Evolutionary conservation across 192 early-diverging fungal species (phyloP), one percentile per base, ranked within the genome.

Genomic region (Coemansia sp.): DNA sequence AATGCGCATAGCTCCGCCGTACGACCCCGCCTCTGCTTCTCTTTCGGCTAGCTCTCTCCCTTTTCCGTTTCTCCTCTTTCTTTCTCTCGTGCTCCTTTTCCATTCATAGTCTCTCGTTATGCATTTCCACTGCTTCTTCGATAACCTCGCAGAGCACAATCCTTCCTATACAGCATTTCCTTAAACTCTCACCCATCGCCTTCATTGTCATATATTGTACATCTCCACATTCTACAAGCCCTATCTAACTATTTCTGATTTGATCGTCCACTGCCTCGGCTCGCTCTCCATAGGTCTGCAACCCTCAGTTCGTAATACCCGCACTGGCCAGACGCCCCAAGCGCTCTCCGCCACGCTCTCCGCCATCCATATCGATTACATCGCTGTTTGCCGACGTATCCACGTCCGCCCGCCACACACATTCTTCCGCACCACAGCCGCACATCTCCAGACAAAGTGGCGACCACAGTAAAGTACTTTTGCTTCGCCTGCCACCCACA

Each of bases 211-310:
- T 30, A 29, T 20, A 6, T 14, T 47, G 45, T 22, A 32, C 30
- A 17, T 33, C 26, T 25, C 9, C 9, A 44, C 24, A 44, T 22
- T 22, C 40, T 41, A n/a, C n/a, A n/a, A n/a, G n/a, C 24, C 26
- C 8, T 25, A 11, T 44, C 4, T 17, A 9, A 26, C 19, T 34
- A 47, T 46, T 46, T 15, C 34, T 3, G 15, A 47, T 27, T 27
- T 18, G 35, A 29, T 33, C 27, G 32, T n/a, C n/a, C n/a, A n/a
- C n/a, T n/a, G n/a, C n/a, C n/a, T n/a, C n/a, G n/a, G n/a, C n/a
- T n/a, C n/a, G n/a, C n/a, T n/a, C n/a, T n/a, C n/a, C n/a, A n/a
- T 50, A 50, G 48, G 38, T 50, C 24, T 36, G 48, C 22, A 33
- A 50, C 13, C 38, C 48, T 3, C 22, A 33, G 13, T 38, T 38